Evolutionary conservation across 805 yeast species (phyloP).

Genomic region (Yarrowia divulgata): DNA sequence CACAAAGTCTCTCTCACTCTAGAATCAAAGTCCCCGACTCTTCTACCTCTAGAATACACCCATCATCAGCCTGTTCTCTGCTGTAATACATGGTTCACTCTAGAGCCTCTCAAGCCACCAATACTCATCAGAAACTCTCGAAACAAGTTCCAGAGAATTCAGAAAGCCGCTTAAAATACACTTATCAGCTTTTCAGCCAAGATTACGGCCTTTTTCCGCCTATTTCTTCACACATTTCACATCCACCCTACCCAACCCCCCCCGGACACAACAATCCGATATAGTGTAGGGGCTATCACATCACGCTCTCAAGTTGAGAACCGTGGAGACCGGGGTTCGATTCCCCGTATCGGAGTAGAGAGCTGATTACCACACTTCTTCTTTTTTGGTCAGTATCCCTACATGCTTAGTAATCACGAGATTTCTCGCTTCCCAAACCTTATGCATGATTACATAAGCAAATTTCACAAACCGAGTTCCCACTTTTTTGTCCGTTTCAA

Average conservation of each 20-base stretch:
- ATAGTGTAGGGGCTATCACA: constrained; percentile 40
- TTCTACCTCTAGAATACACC: no score
- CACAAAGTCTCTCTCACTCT: no score
- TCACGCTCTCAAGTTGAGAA: constrained; percentile 36
- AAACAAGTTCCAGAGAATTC: no score
- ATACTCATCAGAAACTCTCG: no score
- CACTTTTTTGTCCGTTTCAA: neutral
- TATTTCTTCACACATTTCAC: neutral
- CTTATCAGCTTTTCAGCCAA: no score
- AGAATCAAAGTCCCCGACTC: no score
- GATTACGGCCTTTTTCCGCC: no score
- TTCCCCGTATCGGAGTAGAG: constrained; percentile 37
- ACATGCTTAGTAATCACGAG: no score
- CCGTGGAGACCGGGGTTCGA: constrained; percentile 40
- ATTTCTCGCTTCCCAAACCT: neutral
- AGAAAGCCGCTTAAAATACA: no score
- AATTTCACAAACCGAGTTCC: constrained; percentile 17
- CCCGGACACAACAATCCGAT: constrained; percentile 12
- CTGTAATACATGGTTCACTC: no score
- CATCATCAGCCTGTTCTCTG: no score
- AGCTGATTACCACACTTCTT: neutral
- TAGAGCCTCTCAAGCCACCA: no score
- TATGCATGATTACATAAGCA: constrained; percentile 21
- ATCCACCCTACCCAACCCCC: neutral
- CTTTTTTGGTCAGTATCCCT: neutral